These are phyloP conservation scores for Plasmodium knowlesi DNA, from an alignment of 169 alveolate genomes.

Conservation along the genomic window DNA sequence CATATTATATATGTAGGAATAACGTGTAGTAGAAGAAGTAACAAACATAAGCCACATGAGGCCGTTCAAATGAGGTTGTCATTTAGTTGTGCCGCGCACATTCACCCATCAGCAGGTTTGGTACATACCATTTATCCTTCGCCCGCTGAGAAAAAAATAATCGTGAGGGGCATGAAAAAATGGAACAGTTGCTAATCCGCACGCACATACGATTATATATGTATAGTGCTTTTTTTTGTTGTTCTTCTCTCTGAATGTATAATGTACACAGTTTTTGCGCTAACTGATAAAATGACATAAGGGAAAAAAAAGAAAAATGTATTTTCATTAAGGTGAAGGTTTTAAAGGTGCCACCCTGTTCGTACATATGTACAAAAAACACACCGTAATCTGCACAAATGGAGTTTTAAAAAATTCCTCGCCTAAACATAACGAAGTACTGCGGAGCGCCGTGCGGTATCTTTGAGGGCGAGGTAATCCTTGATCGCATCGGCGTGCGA, in stretches of 20 bases:
- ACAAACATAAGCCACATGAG: not conserved
- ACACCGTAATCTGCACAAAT: not conserved
- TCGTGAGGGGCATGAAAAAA: not conserved
- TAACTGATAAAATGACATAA: not conserved
- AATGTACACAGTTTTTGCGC: not conserved
- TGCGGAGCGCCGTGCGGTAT: not conserved
- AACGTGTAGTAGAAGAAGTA: not conserved
- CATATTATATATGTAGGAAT: not conserved
- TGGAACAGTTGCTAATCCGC: not conserved
- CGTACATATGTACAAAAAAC: not conserved
- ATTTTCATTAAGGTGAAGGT: not conserved
- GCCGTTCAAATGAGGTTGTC: not conserved
- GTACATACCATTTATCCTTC: not conserved
- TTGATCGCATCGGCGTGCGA: not conserved
- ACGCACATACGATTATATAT: not conserved
- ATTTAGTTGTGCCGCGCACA: not conserved
- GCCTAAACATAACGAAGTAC: not conserved
- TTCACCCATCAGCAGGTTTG: not conserved
- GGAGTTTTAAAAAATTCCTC: not conserved
- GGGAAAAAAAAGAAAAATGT: not conserved
- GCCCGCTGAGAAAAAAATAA: not conserved
- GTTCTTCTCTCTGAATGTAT: not conserved
- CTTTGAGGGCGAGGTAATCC: not conserved
- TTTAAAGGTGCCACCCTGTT: not conserved
- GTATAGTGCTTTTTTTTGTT: not conserved